A percentile compares a stretch with the other conserved stretches of the same genome.
Conservation (phyloP, 2,329 filamentous ascomycete species). For the Paracamarosporium sp. region DNA sequence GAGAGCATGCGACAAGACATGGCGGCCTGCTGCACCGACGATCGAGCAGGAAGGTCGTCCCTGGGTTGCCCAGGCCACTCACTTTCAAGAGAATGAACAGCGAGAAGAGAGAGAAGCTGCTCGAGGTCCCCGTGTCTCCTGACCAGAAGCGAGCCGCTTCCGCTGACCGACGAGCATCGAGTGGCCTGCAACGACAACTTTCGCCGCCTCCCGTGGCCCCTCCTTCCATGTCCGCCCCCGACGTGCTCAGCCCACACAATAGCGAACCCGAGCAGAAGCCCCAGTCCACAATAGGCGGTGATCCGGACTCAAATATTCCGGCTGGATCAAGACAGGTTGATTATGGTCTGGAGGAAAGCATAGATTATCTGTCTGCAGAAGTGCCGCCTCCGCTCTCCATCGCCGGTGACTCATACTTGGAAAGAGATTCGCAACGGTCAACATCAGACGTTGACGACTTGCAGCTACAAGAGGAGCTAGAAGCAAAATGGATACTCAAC, state of each 20-base stretch:
- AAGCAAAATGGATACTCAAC: conserved; percentile 92
- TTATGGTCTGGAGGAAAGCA: conserved; percentile 31
- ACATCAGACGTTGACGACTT: conserved; percentile 59
- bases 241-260: conserved; percentile 41
- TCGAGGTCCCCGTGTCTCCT: conserved; percentile 67
- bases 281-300: conserved; percentile 39
- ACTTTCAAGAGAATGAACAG: conserved; percentile 86
- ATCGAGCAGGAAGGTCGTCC: conserved; percentile 68
- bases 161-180: conserved; percentile 70
- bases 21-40: conserved; percentile 33
- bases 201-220: conserved; percentile 48
- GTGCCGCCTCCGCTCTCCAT: conserved; percentile 35
- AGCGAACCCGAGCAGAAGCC: conserved; percentile 31
- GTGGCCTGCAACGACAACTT: conserved; percentile 55
- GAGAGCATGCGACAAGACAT: conserved; percentile 22
- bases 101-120: conserved; percentile 76
- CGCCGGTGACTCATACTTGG: conserved; percentile 34
- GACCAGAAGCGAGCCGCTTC: conserved; percentile 79
- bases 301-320: conserved; percentile 38
- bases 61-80: conserved; percentile 75
- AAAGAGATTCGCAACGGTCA: conserved; percentile 40
- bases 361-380: conserved; percentile 29
- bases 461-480: conserved; percentile 79
- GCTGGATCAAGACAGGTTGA: conserved; percentile 45
- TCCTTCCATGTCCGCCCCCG: conserved; percentile 49